Base-by-base conservation (phyloP, 2,329 filamentous ascomycete species). In the Alternaria ventricosa region DNA sequence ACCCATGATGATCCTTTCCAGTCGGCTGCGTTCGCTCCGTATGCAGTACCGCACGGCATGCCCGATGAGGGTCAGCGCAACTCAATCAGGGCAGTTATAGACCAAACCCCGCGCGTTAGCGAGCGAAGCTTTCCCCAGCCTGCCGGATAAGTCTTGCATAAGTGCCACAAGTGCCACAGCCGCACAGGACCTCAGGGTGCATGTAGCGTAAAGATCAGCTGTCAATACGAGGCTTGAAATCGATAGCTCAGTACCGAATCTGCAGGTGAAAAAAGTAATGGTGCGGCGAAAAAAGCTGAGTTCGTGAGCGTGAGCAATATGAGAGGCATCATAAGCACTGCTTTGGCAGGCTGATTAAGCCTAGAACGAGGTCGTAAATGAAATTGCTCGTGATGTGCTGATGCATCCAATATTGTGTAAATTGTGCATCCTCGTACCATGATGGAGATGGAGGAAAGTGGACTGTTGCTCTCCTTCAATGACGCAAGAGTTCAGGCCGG, bases 81-180 rank as follows among this genome's bases (percentile, higher is more conserved):
- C 59, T 51, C 23, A 20, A 65, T 61, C 51, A 57, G 60, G 71
- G 55, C 51, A 62, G 58, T 66, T 50, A 69, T 70, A 72, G 60
- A 64, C 64, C 58, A 59, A 57, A 57, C 62, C 50, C 30, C 23
- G 28, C 65, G 64, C 57, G 46, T 63, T 70, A 72, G 68, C 55
- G 59, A 60, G 46, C 22, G 46, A 60, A 61, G 36, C 47, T 57
- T 60, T 47, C 49, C 61, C 54, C 63, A 58, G 50, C 49, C 60
- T 55, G 47, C 58, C 49, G 23, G 55, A 60, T 61, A 65, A 66
- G 67, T 60, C 57, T 70, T 66, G 63, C 46, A 59, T 25, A 44
- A 23, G 33, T 47, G 46, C 55, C 20, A 53, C 8, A 25, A 41
- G 9, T 57, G 57, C 63, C 56, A 67, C 58, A 43, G n/a, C 55